Base-by-base conservation (phyloP, 2,329 filamentous ascomycete genomes). In the Talaromyces sp. region DNA sequence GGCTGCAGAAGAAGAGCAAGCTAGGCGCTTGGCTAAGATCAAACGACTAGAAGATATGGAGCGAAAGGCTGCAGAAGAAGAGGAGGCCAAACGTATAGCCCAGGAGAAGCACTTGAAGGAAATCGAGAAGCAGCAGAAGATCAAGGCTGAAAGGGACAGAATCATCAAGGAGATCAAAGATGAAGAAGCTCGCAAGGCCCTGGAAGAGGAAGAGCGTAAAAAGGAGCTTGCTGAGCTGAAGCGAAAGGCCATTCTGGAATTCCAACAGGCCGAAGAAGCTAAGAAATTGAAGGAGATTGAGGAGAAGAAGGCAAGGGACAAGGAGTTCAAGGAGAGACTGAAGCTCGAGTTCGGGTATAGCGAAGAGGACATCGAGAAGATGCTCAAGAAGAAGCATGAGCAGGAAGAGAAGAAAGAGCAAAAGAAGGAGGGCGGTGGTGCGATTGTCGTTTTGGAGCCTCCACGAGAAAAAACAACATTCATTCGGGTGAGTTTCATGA, bases 221-320 rank as follows among this genome's bases (percentile, higher is more conserved):
- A 70, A 68, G 19, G 65, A 69, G 36, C 77, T 69, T 35, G 53
- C 57, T 37, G 78, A 79, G 63, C 73, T 78, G 60, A 80, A 78
- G 50, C 76, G 75, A 53, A 77, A 80, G 39, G 78, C 79, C 9
- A 72, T 84, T 53, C 79, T 81, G 62, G 76, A 75, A n/a, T 83
- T 78, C 64, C 80, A 80, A 70, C 73, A 71, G 31, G 72, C 77
- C 57, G 78, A 82, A 62, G 72, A 75, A 13, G 78, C 81, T 57
- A 79, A 79, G 55, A 67, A 71, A 22, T 71, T 75, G 39, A 77
- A 72, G 63, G 79, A 81, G 62, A 74, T 76, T 62, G 76, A 77
- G 59, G 77, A 80, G 57, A 76, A 75, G 56, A 80, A 80, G 59
- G 68, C 75, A 59, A 74, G 73, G 40, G 81, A 86, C 48, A 76